Evolutionary conservation across 2,329 filamentous ascomycete species (phyloP), one percentile per base, ranked within the genome.

Genomic region (Dactylellina drechsleri): DNA sequence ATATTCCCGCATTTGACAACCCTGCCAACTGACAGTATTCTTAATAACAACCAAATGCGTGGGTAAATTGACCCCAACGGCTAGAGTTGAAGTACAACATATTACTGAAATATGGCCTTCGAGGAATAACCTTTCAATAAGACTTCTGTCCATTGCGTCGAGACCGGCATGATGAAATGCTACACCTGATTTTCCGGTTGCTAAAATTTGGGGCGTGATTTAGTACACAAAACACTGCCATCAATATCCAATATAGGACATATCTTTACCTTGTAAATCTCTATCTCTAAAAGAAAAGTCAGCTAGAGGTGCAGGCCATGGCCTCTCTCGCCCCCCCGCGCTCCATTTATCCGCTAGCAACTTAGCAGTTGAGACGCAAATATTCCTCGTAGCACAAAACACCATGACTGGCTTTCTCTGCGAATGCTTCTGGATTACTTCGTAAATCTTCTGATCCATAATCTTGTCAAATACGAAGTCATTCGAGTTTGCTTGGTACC

Each of bases 31-130:
- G 2, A 89, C 85, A 0, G 92, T 96, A 20, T 91, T 91, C 81
- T 96, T 96, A 66, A 96, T 86, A 8, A 96, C 88, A 2, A 93
- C 92, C 2, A 93, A 87, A 80, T 95, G 90, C 75, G 92, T 93
- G 8, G 92, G 92, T 8, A 96, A 82, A 79, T 96, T 96, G 31
- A 96, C 87, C 0, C 92, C 92, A 12, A 95, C 90, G 0, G 92
- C 91, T 16, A 96, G 83, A 0, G 92, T 96, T 0, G 92, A 93
- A 0, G 92, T 96, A 80, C 91, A 95, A 81, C 92, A 96, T 61
- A 96, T 93, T 36, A 96, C 88, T 77, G 85, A 89, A 70, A 96
- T 85, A n/a, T 92, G 84, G 0, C 91, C 90, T 16, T 87, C 83
- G 2, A 92, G 82, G 78, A 90, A 96, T 0, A 85, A 86, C 52